Base-by-base conservation (phyloP, 2,329 filamentous ascomycete species). In the Curvularia sp. region DNA sequence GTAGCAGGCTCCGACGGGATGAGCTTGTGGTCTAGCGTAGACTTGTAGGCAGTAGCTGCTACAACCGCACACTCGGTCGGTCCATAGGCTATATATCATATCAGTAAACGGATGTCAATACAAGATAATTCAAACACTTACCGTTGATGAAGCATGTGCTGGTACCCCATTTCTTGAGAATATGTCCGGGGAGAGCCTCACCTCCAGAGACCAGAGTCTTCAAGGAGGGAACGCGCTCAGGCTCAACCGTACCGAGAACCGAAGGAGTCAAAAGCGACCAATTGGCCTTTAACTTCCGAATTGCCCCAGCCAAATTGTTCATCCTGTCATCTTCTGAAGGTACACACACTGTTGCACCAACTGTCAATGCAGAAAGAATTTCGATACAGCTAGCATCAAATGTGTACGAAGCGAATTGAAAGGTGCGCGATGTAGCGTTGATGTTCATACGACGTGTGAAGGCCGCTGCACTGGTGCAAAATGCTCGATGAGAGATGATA, bases 401-500 rank as follows among this genome's bases (percentile, higher is more conserved):
- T 1, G 82, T 83, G 61, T 85, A 85, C 4, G 81, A 75, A 5
- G 76, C 74, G 41, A 79, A 80, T 52, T 80, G 76, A 43, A 88
- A 80, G 3, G 87, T 84, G 3, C 89, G 81, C n/a, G 86, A 87
- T 0, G 74, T 77, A 3, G 69, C 77, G 59, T 79, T 79, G 55
- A 86, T 84, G 5, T 81, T 77, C 63, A 71, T 65, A 19, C 62
- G 60, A 42, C 49, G 68, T 18, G 69, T 72, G 42, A 75, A 73
- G 1, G 67, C 64, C 49, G 61, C 59, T 39, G 72, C 68, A 49
- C 73, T 72, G 2, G 86, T 85, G 9, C 84, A 84, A 0, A 90
- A 78, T 0, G 86, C 82, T 0, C 80, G 77, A 65, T 91, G 88
- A 5, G 85, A 85, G 56, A 89, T 85, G 32, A 88, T 85, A 9